These are phyloP conservation scores for Cornus kousa DNA, from an alignment of 148 eudicot genomes.

Conservation along the genomic window DNA sequence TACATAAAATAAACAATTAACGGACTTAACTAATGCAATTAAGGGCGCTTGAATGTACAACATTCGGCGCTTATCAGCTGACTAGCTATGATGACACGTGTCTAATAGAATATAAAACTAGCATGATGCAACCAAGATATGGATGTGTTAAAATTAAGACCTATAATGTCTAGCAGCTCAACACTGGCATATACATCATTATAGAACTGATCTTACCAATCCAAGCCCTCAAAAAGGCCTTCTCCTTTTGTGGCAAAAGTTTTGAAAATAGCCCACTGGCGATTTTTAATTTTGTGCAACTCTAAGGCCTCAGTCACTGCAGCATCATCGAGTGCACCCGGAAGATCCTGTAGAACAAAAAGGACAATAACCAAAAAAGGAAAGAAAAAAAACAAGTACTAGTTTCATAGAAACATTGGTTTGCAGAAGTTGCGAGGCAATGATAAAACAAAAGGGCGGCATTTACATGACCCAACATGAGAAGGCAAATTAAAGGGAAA, in stretches of 20 bases:
- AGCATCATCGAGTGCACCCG: constrained; percentile 97
- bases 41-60: too few relatives aligned
- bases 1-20: too few relatives aligned
- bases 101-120: not conserved
- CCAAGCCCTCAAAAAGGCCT: constrained; percentile 96
- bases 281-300: constrained; percentile 91
- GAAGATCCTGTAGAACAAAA: constrained; percentile 68
- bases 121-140: not conserved
- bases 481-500: not conserved
- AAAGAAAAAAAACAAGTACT: not conserved
- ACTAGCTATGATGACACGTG: not conserved
- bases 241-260: constrained; percentile 96
- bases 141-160: not conserved
- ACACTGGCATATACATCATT: not conserved
- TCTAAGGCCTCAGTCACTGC: constrained; percentile 90
- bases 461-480: not conserved
- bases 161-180: not conserved
- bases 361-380: not conserved
- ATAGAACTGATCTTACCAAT: constrained; percentile 55
- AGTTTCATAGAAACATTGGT: not conserved
- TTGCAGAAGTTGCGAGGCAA: not conserved
- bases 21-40: too few relatives aligned
- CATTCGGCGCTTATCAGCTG: too few relatives aligned
- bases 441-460: constrained; percentile 3
- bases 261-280: constrained; percentile 97